Percentiles rank a stretch among this genome's conserved stretches.
Evolutionary conservation across 176 grass and related monocot genomes (phyloP).

Genomic region (Carex scoparia): DNA sequence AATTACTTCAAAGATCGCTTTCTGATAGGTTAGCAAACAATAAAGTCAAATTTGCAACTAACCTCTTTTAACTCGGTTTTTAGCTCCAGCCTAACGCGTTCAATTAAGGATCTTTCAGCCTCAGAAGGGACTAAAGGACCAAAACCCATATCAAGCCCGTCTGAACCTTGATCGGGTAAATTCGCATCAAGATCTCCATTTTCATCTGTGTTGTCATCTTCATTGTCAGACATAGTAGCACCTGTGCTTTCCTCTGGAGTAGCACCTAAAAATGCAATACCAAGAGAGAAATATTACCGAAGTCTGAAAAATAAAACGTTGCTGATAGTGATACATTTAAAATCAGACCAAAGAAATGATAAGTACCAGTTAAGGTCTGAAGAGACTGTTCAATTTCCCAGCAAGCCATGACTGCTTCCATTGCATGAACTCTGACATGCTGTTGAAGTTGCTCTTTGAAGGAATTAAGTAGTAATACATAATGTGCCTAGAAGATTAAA

Average conservation of each 20-base stretch:
- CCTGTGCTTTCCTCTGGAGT: slow-evolving; percentile 94
- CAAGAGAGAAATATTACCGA: neutral
- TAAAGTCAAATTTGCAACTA: neutral
- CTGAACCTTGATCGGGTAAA: slow-evolving; percentile 65
- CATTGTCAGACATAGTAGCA: slow-evolving; percentile 97
- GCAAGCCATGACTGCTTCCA: slow-evolving; percentile 99
- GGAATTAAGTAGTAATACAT: slow-evolving; percentile 79
- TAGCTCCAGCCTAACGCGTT: slow-evolving; percentile 77
- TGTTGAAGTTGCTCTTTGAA: slow-evolving; percentile 98
- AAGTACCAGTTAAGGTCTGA: slow-evolving; percentile 87
- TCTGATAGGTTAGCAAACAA: neutral
- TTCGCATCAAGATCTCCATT: slow-evolving; percentile 53
- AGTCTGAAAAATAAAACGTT: neutral
- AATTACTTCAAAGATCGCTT: neutral
- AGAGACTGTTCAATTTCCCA: slow-evolving; percentile 98
- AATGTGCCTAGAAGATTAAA: slow-evolving; percentile 63
- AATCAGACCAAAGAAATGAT: slow-evolving; percentile 2
- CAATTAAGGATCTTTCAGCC: slow-evolving; percentile 91
- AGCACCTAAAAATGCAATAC: slow-evolving; percentile 43
- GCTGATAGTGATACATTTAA: neutral
- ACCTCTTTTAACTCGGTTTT: slow-evolving; percentile 98
- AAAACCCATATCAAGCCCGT: slow-evolving; percentile 70
- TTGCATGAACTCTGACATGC: slow-evolving; percentile 97
- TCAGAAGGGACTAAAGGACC: slow-evolving; percentile 86
- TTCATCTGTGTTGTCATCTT: slow-evolving; percentile 84